Evolutionary conservation across 352 stramenopile species (phyloP), one percentile per base, ranked within the genome.

Genomic region (Phytophthora fragariaefolia): DNA sequence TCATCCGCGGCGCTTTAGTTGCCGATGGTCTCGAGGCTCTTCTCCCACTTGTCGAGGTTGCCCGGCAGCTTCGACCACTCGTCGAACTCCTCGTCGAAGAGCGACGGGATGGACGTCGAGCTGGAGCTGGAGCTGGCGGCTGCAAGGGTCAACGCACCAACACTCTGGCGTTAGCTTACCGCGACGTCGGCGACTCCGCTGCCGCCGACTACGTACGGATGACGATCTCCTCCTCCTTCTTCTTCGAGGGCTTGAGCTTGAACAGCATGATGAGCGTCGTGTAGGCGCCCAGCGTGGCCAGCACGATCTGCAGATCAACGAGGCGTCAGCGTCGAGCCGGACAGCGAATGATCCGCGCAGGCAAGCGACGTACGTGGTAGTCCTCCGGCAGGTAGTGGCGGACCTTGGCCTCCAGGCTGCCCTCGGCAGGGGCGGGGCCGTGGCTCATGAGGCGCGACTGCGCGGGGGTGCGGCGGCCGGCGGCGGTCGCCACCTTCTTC

Each of bases 31-130:
- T 96, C 85, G 42, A 96, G 80, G 72, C 85, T 95, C 80, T 93
- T 86, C 80, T 96, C 88, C 88, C 88, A 96, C 69, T 89, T 88
- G 64, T 87, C 84, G 24, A 93, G 63, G 76, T 96, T 96, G 73
- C 86, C 88, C 34, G 88, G 79, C 49, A 91, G 58, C 82, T 94
- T 88, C 34, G 86, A 93, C 88, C 88, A 96, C 75, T 86, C 78
- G 45, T 93, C 88, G 69, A 93, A 96, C 66, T 90, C 87, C 27
- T 96, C 88, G 56, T 92, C 85, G 57, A 93, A 87, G 45, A 96
- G 73, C 71, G 88, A 96, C 18, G 86, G 86, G 49, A 96, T 90
- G 53, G 79, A 76, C 46, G 82, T 82, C 38, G 81, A 91, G 24
- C 52, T 69, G 45, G 79, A 76, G 30, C 65, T 59, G 18, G 70